Base-by-base conservation (phyloP, 2,329 filamentous ascomycete genomes). In the Colletotrichum brevisporum region DNA sequence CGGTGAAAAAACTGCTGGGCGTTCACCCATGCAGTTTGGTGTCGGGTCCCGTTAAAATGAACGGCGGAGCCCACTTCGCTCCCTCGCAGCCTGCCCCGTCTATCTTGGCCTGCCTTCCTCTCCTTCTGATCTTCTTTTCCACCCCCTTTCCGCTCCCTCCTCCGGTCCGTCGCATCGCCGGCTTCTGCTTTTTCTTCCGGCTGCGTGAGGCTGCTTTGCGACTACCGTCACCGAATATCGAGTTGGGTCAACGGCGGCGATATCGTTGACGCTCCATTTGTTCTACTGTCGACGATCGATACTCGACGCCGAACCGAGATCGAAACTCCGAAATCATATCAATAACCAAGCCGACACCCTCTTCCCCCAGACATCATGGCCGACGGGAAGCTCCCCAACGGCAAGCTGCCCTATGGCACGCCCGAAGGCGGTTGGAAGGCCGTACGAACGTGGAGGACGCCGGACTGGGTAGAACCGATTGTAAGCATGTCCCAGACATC, bases 381-480 rank as follows among this genome's bases (percentile, higher is more conserved):
- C 47, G 63, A 70, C 18, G 55, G 63, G 12, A 69, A 55, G 43
- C 66, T 63, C 15, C 66, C 66, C 6, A 55, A 63, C n/a, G 67
- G 67, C 21, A 63, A 68, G 27, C 52, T 67, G 54, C 67, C 69
- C 2, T 31, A 71, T 21, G 69, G 65, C 51, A 64, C 69, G n/a
- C 74, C 73, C 8, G 65, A 73, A 61, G 73, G 72, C 26, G 74
- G 74, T 45, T 75, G 74, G 74, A 74, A 74, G 58, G 74, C 73
- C 2, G 67, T 71, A 27, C 68, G 71, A n/a, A 73, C 72, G 13
- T 75, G 75, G 71, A 74, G 75, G 48, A 75, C 78, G 71, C 77
- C 77, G 13, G 76, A 78, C 63, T 78, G 77, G 75, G 74, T 79
- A 60, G 77, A 79, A 65, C 76, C 77, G 6, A 75, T 78, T 51